Percentiles rank a stretch among this genome's conserved stretches.
Conservation (phyloP, 2,329 filamentous ascomycete genomes). For the Stagonosporopsis rhizophila region DNA sequence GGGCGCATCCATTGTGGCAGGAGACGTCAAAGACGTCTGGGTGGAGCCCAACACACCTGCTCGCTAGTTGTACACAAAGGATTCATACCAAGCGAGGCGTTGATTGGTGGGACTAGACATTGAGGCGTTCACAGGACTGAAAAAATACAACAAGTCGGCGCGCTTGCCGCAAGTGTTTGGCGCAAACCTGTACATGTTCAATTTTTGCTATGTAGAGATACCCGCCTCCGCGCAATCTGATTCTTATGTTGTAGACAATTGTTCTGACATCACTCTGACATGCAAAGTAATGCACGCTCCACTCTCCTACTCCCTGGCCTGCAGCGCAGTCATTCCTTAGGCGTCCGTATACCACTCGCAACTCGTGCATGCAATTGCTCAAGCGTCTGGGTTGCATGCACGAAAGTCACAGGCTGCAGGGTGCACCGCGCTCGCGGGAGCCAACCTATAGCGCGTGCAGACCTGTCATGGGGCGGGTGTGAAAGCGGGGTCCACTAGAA, state of each 20-base stretch:
- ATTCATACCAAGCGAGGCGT: conserved; percentile 7
- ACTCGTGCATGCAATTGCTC: conserved; percentile 7
- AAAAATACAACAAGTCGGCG: conserved; percentile 1
- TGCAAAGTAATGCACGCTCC: neutral
- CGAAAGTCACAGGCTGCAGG: conserved; percentile 11
- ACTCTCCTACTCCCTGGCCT: neutral
- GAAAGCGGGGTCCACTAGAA: conserved; percentile 17
- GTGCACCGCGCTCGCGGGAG: neutral
- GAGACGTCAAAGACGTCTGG: conserved; percentile 47
- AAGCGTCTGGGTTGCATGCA: neutral
- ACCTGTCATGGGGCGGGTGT: conserved; percentile 15
- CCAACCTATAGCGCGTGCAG: conserved; percentile 5
- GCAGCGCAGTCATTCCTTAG: too few species aligned
- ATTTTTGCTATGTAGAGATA: conserved; percentile 16
- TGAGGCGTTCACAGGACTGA: conserved; percentile 1
- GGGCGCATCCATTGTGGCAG: conserved; percentile 1
- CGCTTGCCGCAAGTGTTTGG: neutral
- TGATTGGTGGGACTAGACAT: conserved; percentile 12
- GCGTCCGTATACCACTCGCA: conserved; percentile 14
- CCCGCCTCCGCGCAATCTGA: conserved; percentile 10
- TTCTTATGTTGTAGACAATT: neutral
- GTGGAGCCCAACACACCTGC: conserved; percentile 56
- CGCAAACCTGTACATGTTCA: neutral
- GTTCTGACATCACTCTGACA: neutral
- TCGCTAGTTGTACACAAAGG: conserved; percentile 6